Evolutionary conservation across 768 basidiomycete species (phyloP).

Genomic region (Mycena floridula): DNA sequence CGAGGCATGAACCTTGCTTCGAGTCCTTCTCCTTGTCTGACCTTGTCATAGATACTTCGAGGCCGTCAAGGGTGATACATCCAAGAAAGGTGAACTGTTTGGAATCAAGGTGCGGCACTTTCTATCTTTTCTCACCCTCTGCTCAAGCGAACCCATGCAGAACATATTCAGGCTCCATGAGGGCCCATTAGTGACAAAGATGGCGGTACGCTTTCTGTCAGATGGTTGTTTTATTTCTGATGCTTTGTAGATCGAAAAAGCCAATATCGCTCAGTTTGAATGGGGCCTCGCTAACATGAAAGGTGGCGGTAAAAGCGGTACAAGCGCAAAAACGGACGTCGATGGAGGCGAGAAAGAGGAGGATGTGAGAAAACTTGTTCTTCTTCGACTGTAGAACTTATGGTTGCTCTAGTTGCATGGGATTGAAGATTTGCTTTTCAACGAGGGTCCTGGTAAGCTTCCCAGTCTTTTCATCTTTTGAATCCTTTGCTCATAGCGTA

Average conservation of each 20-base stretch:
- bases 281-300: conserved; percentile 74
- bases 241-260: conserved; percentile 62
- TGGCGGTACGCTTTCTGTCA: conserved; percentile 45
- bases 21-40: background rate
- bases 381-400: too few species aligned
- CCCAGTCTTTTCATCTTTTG: background rate
- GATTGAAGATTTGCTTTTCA: conserved; percentile 61
- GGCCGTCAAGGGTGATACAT: conserved; percentile 74
- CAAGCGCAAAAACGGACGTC: conserved; percentile 37
- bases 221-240: background rate
- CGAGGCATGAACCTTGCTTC: conserved; percentile 41
- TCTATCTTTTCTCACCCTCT: too few species aligned
- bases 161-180: conserved; percentile 84
- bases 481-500: background rate
- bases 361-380: too few species aligned
- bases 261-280: conserved; percentile 66
- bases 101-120: too few species aligned
- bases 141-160: too few species aligned
- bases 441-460: too few species aligned
- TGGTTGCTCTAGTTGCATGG: too few species aligned
- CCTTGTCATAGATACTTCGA: conserved; percentile 58
- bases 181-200: conserved; percentile 63
- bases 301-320: conserved; percentile 28
- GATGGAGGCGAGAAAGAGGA: conserved; percentile 41
- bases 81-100: conserved; percentile 76